Percentiles rank a stretch among this genome's conserved stretches.
These are phyloP conservation scores for Scleroderma bovista DNA, from an alignment of 768 basidiomycete genomes.

Conservation along the genomic window DNA sequence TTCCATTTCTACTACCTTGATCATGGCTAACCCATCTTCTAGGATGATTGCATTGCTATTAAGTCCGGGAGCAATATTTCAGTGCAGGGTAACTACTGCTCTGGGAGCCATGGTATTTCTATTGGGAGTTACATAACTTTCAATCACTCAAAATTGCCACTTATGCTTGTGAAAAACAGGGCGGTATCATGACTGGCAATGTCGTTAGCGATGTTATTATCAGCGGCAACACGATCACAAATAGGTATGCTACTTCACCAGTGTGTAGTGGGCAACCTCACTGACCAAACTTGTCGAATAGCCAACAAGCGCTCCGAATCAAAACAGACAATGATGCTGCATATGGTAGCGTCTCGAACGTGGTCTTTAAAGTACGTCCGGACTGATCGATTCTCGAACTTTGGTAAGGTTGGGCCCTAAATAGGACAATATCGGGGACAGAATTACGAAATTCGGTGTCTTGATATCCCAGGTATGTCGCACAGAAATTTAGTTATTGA, in stretches of 20 bases:
- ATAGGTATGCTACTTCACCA: slow-evolving; percentile 35
- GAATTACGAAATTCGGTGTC: slow-evolving; percentile 46
- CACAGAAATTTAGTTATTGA: not conserved
- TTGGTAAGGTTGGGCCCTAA: not conserved
- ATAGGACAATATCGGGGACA: slow-evolving; percentile 49
- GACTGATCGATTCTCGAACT: not conserved
- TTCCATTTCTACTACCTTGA: not conserved
- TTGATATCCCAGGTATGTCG: slow-evolving; percentile 40
- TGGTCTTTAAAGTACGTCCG: slow-evolving; percentile 42
- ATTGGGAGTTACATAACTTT: slow-evolving; percentile 26
- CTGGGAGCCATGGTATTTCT: slow-evolving; percentile 60
- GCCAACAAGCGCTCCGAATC: slow-evolving; percentile 55
- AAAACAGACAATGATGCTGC: slow-evolving; percentile 47
- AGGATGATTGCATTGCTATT: slow-evolving; percentile 62
- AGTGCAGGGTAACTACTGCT: slow-evolving; percentile 49
- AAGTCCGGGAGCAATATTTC: slow-evolving; percentile 39
- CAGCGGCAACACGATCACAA: slow-evolving; percentile 43
- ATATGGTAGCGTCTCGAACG: slow-evolving; percentile 41
- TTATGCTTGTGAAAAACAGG: slow-evolving; percentile 30
- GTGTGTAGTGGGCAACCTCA: not conserved
- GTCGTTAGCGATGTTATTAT: slow-evolving; percentile 40
- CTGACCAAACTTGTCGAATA: slow-evolving; percentile 12
- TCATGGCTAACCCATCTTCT: slow-evolving; percentile 7
- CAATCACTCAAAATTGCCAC: not conserved
- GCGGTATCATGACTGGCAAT: slow-evolving; percentile 41